Evolutionary conservation across 164 flowering plant species (phyloP).

Genomic region (Aristolochia contorta): DNA sequence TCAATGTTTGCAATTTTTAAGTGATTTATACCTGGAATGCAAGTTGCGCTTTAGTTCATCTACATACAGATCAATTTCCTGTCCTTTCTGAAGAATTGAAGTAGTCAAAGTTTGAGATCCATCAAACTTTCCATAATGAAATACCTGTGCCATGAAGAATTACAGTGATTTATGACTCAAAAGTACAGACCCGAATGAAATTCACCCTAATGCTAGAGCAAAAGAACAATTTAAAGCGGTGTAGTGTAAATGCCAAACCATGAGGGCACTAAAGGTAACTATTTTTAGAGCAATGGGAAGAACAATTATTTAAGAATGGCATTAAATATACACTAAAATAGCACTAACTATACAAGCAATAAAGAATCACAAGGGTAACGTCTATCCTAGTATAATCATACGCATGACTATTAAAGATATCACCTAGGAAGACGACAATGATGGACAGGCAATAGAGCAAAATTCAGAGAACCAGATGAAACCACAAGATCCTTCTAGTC

Average conservation of each 20-base stretch:
- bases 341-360: neutral
- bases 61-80: constrained; percentile 41
- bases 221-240: neutral
- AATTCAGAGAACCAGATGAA: too few species aligned
- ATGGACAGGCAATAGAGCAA: too few species aligned
- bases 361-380: neutral
- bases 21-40: constrained; percentile 55
- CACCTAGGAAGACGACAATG: too few species aligned
- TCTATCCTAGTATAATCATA: neutral
- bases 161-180: neutral
- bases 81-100: constrained; percentile 26
- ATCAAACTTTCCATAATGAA: constrained; percentile 60
- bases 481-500: too few species aligned
- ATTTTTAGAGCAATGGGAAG: too few species aligned
- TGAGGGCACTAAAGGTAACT: too few species aligned
- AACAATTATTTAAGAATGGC: too few species aligned
- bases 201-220: too few species aligned
- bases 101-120: constrained; percentile 18
- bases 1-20: neutral
- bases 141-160: constrained; percentile 31
- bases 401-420: too few species aligned
- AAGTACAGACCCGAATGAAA: too few species aligned
- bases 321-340: too few species aligned
- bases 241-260: neutral
- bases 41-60: constrained; percentile 55